Conservation (phyloP, 495 filamentous ascomycete species). For the Penicillium flavigenum region DNA sequence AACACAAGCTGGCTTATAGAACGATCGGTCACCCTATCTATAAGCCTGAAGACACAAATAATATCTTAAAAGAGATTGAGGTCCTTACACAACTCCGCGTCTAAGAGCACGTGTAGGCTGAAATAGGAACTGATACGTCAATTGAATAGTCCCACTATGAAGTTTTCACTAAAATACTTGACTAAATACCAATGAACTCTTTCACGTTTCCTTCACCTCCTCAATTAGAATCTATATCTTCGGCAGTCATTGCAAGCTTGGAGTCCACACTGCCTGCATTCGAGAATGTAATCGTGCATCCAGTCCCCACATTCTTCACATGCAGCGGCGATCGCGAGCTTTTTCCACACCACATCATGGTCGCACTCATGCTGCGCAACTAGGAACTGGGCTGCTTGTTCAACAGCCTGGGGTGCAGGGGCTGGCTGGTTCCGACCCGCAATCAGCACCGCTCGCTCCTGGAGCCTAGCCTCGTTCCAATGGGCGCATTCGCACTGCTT, state of each 20-base stretch:
- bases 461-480: constrained; percentile 39
- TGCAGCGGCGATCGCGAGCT: too few relatives aligned
- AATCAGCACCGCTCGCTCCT: constrained; percentile 24
- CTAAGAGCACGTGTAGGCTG: too few relatives aligned
- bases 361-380: background rate
- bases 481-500: constrained; percentile 47
- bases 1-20: constrained; percentile 2
- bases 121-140: too few relatives aligned
- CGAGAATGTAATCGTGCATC: background rate
- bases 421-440: background rate
- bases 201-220: background rate
- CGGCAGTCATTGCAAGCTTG: background rate
- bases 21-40: too few relatives aligned
- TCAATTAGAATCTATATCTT: background rate
- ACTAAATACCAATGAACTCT: background rate
- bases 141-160: too few relatives aligned
- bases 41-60: too few relatives aligned
- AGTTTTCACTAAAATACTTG: too few relatives aligned
- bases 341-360: background rate
- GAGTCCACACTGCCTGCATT: background rate
- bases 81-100: too few relatives aligned
- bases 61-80: too few relatives aligned
- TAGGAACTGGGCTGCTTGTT: background rate
- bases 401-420: background rate
- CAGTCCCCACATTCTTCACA: background rate